Base-by-base conservation (phyloP, 768 basidiomycete genomes). In the Pulveroboletus sp. region DNA sequence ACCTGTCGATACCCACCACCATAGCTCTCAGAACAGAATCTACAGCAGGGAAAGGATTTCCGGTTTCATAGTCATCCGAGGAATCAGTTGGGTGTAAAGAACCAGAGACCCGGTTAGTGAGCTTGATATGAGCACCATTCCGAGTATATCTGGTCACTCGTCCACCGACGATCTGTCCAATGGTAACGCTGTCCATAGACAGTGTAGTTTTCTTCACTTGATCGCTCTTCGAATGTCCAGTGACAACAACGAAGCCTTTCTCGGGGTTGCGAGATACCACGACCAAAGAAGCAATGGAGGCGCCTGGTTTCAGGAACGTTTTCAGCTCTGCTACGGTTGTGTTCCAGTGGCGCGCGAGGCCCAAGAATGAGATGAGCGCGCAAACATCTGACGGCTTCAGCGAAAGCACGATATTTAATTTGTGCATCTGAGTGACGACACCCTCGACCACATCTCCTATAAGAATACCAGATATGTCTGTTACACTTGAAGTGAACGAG, bases 191-290 rank as follows among this genome's bases (percentile, higher is more conserved):
- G 46, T 90, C 86, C 65, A 91, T 73, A 7, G 80, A 79, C 26
- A 93, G 57, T 2, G 75, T 60, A 21, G 65, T 69, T 57, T 81
- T 85, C 47, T 73, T 69, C 14, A 76, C 63, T 5, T 75, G 51
- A 5, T 77, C 57, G 57, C 78, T 82, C 63, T 84, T 83, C 1
- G 85, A 84, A 55, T 78, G 78, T 58, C 79, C 85, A 43, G 86
- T 85, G 31, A 93, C 89, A 54, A 96, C 84, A 52, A 96, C 86
- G 55, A 97, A 77, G 8, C 83, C 82, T 59, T 89, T 91, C 58
- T 89, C 91, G 8, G 82, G 76, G 62, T 90, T 93, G 56, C 89
- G 87, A 8, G 89, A 86, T 21, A 93, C 87, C n/a, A 98, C 89
- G 7, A 89, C 81, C 17, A 99, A 75, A 43, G 89, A 86, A 10